phyloP scores from a whole-genome alignment of 2,329 filamentous ascomycete species.

The Ilyonectria mors-panacis region DNA sequence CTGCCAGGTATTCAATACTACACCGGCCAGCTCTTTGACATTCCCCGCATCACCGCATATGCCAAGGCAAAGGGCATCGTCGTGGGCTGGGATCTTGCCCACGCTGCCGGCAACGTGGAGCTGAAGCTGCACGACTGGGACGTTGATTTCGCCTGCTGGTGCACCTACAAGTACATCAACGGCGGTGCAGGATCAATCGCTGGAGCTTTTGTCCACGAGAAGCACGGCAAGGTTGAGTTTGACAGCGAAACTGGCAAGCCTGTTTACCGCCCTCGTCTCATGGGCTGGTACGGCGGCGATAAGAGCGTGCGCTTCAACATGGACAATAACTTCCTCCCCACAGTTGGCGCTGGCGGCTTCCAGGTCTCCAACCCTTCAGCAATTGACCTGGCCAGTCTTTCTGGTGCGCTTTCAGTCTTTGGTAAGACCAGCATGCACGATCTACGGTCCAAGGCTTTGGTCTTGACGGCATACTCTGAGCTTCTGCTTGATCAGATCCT shows the following conservation, averaged over 20 bases:
- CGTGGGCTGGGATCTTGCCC: slow-evolving; percentile 91
- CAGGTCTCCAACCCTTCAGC: slow-evolving; percentile 88
- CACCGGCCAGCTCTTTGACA: slow-evolving; percentile 90
- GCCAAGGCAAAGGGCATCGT: slow-evolving; percentile 79
- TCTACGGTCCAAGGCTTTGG: slow-evolving; percentile 79
- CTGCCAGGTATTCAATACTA: slow-evolving; percentile 94
- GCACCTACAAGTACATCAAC: slow-evolving; percentile 95
- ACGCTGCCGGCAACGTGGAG: slow-evolving; percentile 88
- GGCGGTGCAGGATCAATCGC: slow-evolving; percentile 86
- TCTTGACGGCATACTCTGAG: slow-evolving; percentile 84
- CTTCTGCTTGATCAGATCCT: slow-evolving; percentile 69
- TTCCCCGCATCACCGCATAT: slow-evolving; percentile 82
- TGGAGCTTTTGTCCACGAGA: slow-evolving; percentile 85
- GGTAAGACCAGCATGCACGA: slow-evolving; percentile 77
- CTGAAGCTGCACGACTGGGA: slow-evolving; percentile 88
- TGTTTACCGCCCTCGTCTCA: slow-evolving; percentile 75
- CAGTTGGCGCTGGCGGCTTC: slow-evolving; percentile 83
- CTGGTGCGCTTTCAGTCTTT: slow-evolving; percentile 82
- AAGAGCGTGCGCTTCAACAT: slow-evolving; percentile 85
- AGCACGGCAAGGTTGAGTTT: slow-evolving; percentile 72
- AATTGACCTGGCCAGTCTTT: slow-evolving; percentile 82
- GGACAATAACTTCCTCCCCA: slow-evolving; percentile 85
- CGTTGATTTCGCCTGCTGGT: slow-evolving; percentile 94
- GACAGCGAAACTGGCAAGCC: slow-evolving; percentile 54
- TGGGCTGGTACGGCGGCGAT: slow-evolving; percentile 91